phyloP scores from a whole-genome alignment of 805 yeast species.

The Teunomyces gatunensis region DNA sequence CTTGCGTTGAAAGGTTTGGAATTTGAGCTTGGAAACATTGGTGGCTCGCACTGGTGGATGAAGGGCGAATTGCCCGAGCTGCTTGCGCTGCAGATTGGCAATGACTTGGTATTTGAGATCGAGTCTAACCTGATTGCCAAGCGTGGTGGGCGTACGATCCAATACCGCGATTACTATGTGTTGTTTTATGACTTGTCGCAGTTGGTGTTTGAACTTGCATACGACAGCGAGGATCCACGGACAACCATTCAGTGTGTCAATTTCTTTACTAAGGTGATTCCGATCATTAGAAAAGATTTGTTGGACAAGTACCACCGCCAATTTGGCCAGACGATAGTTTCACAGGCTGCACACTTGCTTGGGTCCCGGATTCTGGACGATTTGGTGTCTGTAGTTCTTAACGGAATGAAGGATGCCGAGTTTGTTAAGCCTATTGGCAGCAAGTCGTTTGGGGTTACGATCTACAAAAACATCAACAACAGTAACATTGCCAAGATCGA shows the following conservation, averaged over 20 bases:
- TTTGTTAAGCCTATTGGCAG: conserved; percentile 58
- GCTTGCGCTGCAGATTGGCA: conserved; percentile 39
- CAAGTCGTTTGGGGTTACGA: conserved; percentile 70
- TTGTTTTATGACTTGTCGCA: conserved; percentile 73
- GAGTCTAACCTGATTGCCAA: conserved; percentile 56
- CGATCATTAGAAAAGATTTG: conserved; percentile 43
- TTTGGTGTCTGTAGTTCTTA: conserved; percentile 22
- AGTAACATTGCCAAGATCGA: conserved; percentile 48
- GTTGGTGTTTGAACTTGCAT: conserved; percentile 56
- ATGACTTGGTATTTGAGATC: conserved; percentile 59
- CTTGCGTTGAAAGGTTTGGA: conserved; percentile 21
- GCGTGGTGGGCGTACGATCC: conserved; percentile 51
- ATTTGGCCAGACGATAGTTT: conserved; percentile 51
- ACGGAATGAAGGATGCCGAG: conserved; percentile 11
- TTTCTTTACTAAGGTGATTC: conserved; percentile 37
- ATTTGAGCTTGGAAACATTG: conserved; percentile 28
- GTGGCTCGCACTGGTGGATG: conserved; percentile 64
- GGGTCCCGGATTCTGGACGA: conserved; percentile 34
- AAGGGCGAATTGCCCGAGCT: conserved; percentile 55
- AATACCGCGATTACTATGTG: conserved; percentile 65
- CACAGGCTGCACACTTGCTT: conserved; percentile 27
- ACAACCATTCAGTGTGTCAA: conserved; percentile 39
- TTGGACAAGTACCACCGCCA: conserved; percentile 48
- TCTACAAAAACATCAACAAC: conserved; percentile 51
- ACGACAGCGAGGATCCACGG: conserved; percentile 53